Percentiles rank a stretch among this genome's conserved stretches.
Conservation (phyloP, 2,329 filamentous ascomycete species). For the Elsinoe australis region DNA sequence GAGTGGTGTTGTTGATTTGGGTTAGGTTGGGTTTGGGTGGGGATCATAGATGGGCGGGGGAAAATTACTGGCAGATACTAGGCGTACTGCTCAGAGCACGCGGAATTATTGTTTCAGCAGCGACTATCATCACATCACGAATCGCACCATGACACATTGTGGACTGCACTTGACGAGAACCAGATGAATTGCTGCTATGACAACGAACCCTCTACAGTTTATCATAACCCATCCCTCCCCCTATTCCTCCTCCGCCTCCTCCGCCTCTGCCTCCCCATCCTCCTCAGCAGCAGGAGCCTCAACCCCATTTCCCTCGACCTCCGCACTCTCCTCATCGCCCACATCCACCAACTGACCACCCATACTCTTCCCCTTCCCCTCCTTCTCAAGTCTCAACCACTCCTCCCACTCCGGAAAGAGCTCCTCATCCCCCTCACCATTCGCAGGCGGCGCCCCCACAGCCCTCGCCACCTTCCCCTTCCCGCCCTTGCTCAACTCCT, state of each 20-base stretch:
- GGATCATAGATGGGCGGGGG: not conserved
- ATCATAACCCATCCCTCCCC: conserved; percentile 11
- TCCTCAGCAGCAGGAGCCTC: conserved; percentile 19
- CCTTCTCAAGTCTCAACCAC: conserved; percentile 71
- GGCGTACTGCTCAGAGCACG: no score
- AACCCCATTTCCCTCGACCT: conserved; percentile 5
- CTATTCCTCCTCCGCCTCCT: conserved; percentile 19
- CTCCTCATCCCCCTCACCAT: conserved; percentile 61
- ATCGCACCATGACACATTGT: no score
- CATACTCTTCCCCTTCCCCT: conserved; percentile 46
- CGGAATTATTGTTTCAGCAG: no score
- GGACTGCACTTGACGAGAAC: no score
- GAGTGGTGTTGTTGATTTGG: no score
- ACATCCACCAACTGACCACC: conserved; percentile 35
- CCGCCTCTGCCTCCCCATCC: conserved; percentile 17
- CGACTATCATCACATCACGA: no score
- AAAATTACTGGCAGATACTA: no score
- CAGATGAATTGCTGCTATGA: no score
- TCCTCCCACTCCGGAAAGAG: conserved; percentile 96
- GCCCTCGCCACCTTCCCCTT: conserved; percentile 78
- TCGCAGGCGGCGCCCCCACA: conserved; percentile 64
- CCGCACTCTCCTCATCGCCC: conserved; percentile 29
- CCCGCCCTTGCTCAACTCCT: conserved; percentile 70
- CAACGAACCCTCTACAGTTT: no score
- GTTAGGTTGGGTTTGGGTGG: not conserved